A percentile compares a stretch with the other conserved stretches of the same genome.
Evolutionary conservation across 2,329 filamentous ascomycete species (phyloP).

Genomic region (Xylariaceae sp.): DNA sequence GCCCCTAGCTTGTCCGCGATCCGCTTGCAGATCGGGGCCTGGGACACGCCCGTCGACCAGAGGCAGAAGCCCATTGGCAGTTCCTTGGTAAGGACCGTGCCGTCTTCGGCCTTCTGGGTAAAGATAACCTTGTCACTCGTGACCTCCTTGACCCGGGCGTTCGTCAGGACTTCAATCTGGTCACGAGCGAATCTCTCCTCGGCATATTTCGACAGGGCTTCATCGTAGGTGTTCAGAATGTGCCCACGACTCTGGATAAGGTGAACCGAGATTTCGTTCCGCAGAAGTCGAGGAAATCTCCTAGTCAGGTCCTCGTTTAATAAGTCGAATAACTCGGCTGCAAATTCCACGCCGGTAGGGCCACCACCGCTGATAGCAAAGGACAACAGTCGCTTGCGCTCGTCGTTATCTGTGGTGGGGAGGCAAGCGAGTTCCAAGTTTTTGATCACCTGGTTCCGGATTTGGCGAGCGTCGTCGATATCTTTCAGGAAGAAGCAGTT

Average conservation of each 20-base stretch:
- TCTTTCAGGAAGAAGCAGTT: slow-evolving; percentile 94
- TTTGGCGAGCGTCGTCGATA: slow-evolving; percentile 82
- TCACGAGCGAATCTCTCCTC: slow-evolving; percentile 88
- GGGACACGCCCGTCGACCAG: slow-evolving; percentile 93
- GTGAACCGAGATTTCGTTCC: slow-evolving; percentile 96
- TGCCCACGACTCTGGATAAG: slow-evolving; percentile 91
- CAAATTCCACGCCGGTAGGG: slow-evolving; percentile 95
- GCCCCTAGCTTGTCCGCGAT: slow-evolving; percentile 70
- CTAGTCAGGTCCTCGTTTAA: slow-evolving; percentile 85
- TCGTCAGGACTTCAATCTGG: slow-evolving; percentile 84
- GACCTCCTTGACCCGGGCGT: slow-evolving; percentile 88
- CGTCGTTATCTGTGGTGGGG: slow-evolving; percentile 85
- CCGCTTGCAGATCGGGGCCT: slow-evolving; percentile 70
- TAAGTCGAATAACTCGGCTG: slow-evolving; percentile 91
- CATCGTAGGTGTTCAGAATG: slow-evolving; percentile 97
- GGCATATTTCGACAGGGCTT: slow-evolving; percentile 84
- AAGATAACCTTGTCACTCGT: slow-evolving; percentile 78
- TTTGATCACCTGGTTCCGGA: slow-evolving; percentile 79
- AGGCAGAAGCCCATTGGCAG: slow-evolving; percentile 93
- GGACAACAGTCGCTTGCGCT: slow-evolving; percentile 78
- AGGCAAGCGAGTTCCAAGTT: slow-evolving; percentile 88
- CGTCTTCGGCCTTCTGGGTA: slow-evolving; percentile 69
- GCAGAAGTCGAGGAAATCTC: slow-evolving; percentile 80
- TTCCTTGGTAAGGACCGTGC: slow-evolving; percentile 76
- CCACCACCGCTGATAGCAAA: slow-evolving; percentile 96